These are phyloP conservation scores for Leishmania lainsoni DNA, from an alignment of 208 protist genomes.

Conservation along the genomic window DNA sequence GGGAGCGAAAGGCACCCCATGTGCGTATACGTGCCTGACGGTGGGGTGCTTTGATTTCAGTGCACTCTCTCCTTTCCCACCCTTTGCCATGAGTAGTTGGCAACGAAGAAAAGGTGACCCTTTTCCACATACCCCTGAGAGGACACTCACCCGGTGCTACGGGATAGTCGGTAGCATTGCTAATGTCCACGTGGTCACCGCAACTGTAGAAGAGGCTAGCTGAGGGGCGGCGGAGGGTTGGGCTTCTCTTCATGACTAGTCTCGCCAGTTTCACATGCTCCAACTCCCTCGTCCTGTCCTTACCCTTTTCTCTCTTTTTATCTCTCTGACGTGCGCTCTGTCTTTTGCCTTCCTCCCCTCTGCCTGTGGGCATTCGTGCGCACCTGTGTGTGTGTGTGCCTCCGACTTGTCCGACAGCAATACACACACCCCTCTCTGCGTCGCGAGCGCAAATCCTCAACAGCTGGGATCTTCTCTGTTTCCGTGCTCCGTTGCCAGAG, in stretches of 20 bases:
- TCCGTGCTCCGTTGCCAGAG: neutral
- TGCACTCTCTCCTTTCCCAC: neutral
- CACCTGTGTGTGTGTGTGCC: neutral
- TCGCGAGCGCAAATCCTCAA: neutral
- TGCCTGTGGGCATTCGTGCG: neutral
- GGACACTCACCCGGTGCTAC: neutral
- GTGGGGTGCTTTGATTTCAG: neutral
- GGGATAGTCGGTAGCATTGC: neutral
- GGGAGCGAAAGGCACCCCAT: neutral
- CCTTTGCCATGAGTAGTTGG: neutral
- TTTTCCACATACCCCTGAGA: neutral
- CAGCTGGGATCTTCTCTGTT: neutral
- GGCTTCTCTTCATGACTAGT: neutral
- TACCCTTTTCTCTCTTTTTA: conserved; percentile 5
- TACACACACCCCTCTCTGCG: neutral
- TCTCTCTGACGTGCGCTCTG: neutral
- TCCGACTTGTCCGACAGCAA: neutral
- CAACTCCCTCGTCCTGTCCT: neutral
- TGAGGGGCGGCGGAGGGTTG: neutral
- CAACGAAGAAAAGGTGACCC: neutral
- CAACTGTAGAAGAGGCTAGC: neutral
- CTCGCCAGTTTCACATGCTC: neutral
- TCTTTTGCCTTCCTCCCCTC: conserved; percentile 13
- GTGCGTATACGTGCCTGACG: neutral
- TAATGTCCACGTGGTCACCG: neutral